phyloP scores from a whole-genome alignment of 2,329 filamentous ascomycete species.

The Clarireedia hainanense region DNA sequence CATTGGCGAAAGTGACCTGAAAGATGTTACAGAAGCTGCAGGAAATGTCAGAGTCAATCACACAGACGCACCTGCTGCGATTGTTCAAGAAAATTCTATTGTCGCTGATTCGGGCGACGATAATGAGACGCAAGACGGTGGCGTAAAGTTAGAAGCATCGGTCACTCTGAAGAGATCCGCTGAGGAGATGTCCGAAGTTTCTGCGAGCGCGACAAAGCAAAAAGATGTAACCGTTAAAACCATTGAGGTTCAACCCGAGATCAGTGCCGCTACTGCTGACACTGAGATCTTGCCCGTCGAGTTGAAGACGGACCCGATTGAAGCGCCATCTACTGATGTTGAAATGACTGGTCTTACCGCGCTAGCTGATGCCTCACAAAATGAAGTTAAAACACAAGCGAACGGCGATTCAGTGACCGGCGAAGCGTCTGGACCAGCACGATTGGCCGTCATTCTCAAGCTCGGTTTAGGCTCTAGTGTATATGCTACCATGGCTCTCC shows the following conservation, averaged over 20 bases:
- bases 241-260: neutral
- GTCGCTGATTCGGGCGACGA: slow-evolving; percentile 3
- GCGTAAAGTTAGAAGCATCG: slow-evolving; percentile 3
- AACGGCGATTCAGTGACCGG: neutral
- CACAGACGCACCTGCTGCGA: neutral
- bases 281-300: neutral
- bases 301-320: neutral
- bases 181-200: slow-evolving; percentile 11
- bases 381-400: neutral
- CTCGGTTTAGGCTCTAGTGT: slow-evolving; percentile 72
- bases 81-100: too few relatives aligned
- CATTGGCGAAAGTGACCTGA: neutral
- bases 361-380: neutral
- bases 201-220: neutral
- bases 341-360: neutral
- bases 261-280: neutral
- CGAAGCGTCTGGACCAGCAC: slow-evolving; percentile 25
- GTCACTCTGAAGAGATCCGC: slow-evolving; percentile 6
- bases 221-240: neutral
- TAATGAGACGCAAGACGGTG: slow-evolving; percentile 4
- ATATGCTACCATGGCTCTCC: slow-evolving; percentile 76
- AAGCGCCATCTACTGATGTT: neutral
- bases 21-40: neutral
- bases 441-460: slow-evolving; percentile 62
- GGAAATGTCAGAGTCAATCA: neutral